Evolutionary conservation across 495 filamentous ascomycete genomes (phyloP).

Genomic region (Rostrohypoxylon terebratum): DNA sequence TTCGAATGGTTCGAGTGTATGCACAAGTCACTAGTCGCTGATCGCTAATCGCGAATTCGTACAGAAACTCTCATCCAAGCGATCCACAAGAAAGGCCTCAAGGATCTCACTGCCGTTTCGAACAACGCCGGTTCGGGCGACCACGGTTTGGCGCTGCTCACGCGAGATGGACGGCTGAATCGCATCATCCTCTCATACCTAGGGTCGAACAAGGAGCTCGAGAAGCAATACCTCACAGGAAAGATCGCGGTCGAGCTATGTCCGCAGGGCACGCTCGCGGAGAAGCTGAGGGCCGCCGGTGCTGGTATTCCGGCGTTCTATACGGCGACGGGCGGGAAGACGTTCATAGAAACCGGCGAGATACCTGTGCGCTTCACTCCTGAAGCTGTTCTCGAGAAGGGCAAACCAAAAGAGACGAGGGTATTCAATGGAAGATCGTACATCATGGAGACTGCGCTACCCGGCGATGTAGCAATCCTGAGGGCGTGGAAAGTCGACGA

Average conservation of each 20-base stretch:
- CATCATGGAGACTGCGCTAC: constrained; percentile 72
- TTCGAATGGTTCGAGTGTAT: not conserved
- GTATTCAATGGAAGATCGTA: constrained; percentile 69
- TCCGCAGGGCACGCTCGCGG: constrained; percentile 73
- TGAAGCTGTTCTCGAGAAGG: constrained; percentile 65
- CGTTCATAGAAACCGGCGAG: constrained; percentile 70
- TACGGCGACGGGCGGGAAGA: constrained; percentile 71
- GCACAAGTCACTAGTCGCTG: not conserved
- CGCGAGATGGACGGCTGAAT: constrained; percentile 66
- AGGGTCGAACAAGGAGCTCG: constrained; percentile 73
- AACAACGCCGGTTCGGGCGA: constrained; percentile 72
- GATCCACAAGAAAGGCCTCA: constrained; percentile 60
- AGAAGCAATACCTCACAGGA: constrained; percentile 71
- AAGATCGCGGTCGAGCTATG: constrained; percentile 73
- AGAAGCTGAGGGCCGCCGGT: constrained; percentile 70
- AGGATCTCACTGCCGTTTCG: constrained; percentile 70
- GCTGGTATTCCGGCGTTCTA: constrained; percentile 77
- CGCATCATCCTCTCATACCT: constrained; percentile 71
- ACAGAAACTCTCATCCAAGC: constrained; percentile 65
- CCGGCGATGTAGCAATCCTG: constrained; percentile 72
- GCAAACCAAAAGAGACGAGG: constrained; percentile 67
- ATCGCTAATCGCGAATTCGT: not conserved
- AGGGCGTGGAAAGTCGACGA: constrained; percentile 73
- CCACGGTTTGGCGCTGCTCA: constrained; percentile 65
- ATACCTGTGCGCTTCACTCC: constrained; percentile 67